Conservation (phyloP, 2,329 filamentous ascomycete genomes). For the Diplocarpon mali region DNA sequence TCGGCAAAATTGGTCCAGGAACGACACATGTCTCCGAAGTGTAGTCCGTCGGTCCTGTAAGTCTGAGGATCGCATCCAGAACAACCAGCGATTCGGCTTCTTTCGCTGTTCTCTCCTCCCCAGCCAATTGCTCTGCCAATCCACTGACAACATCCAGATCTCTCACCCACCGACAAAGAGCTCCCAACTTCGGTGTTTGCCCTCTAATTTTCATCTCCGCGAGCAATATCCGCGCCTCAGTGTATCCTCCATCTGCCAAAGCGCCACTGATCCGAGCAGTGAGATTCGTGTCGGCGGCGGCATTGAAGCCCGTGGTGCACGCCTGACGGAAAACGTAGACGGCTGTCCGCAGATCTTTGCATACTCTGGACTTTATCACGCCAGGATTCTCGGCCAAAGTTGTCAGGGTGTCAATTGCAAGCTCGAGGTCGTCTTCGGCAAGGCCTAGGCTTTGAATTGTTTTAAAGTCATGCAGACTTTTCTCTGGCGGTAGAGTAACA, state of each 20-base stretch:
- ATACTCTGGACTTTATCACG: conserved; percentile 57
- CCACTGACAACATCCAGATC: conserved; percentile 60
- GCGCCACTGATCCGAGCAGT: conserved; percentile 57
- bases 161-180: conserved; percentile 61
- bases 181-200: conserved; percentile 55
- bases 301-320: conserved; percentile 55
- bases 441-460: conserved; percentile 44
- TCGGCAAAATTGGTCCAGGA: conserved; percentile 41
- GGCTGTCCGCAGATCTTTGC: conserved; percentile 53
- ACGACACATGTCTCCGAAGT: conserved; percentile 28
- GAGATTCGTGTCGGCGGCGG: conserved; percentile 47
- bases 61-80: conserved; percentile 51
- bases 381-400: conserved; percentile 46
- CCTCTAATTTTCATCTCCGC: conserved; percentile 60
- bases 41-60: conserved; percentile 49
- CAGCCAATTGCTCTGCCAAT: conserved; percentile 43
- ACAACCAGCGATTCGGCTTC: conserved; percentile 48
- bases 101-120: conserved; percentile 31
- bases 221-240: conserved; percentile 53
- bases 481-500: conserved; percentile 29
- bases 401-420: conserved; percentile 52
- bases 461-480: conserved; percentile 33
- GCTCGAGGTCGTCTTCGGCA: conserved; percentile 56
- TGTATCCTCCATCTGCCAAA: conserved; percentile 52
- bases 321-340: conserved; percentile 60